Conservation (phyloP, 2,329 filamentous ascomycete genomes). For the Fusarium concolor region DNA sequence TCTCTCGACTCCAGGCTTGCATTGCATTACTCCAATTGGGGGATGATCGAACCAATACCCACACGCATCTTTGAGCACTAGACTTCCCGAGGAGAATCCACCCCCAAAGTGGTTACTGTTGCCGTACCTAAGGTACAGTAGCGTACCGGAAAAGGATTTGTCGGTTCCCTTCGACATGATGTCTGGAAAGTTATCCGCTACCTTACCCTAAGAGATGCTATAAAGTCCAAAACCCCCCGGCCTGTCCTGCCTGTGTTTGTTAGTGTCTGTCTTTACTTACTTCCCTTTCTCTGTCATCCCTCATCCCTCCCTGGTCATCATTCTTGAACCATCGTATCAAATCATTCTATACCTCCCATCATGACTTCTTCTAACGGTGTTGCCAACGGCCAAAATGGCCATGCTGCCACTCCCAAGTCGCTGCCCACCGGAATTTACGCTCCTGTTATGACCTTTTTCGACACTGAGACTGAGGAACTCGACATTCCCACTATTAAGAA, state of each 20-base stretch:
- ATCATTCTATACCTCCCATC: slow-evolving; percentile 21
- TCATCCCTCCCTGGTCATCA: neutral
- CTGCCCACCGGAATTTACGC: slow-evolving; percentile 87
- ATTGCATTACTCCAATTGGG: slow-evolving; percentile 41
- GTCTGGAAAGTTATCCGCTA: slow-evolving; percentile 27
- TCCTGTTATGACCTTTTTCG: slow-evolving; percentile 91
- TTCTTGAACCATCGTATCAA: neutral
- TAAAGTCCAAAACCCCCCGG: slow-evolving; percentile 40
- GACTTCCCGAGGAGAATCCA: slow-evolving; percentile 45
- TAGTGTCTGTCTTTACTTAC: slow-evolving; percentile 11
- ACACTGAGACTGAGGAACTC: slow-evolving; percentile 84
- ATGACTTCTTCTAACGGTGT: slow-evolving; percentile 44
- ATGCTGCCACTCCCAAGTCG: slow-evolving; percentile 58
- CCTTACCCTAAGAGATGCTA: slow-evolving; percentile 11
- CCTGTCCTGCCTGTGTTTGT: slow-evolving; percentile 19
- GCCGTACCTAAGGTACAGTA: neutral
- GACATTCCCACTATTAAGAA: slow-evolving; percentile 83
- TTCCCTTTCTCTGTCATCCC: slow-evolving; percentile 10
- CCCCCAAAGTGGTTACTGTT: slow-evolving; percentile 43
- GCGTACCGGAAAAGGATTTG: slow-evolving; percentile 25
- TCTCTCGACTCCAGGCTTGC: slow-evolving; percentile 29
- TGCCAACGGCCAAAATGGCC: slow-evolving; percentile 42
- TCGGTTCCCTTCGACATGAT: slow-evolving; percentile 33
- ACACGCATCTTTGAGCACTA: slow-evolving; percentile 41
- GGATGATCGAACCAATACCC: slow-evolving; percentile 43